A percentile compares a stretch with the other conserved stretches of the same genome.
phyloP scores from a whole-genome alignment of 805 yeast species.

The Teunomyces kruisii region DNA sequence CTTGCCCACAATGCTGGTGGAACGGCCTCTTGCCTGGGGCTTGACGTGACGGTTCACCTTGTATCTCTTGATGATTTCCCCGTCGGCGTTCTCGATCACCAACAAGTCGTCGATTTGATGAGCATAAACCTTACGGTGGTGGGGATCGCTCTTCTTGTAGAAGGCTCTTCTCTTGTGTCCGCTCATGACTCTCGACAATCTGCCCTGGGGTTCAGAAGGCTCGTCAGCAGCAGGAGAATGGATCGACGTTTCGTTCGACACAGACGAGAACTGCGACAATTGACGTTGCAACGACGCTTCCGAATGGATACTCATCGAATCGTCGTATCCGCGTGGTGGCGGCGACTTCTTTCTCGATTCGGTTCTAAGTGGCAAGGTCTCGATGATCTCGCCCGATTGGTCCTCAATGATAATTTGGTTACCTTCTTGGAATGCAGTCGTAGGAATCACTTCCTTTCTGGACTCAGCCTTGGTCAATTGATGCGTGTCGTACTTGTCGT shows the following conservation, averaged over 20 bases:
- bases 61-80: conserved; percentile 86
- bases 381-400: conserved; percentile 76
- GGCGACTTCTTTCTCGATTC: background rate
- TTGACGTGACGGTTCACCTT: conserved; percentile 56
- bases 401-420: conserved; percentile 73
- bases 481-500: background rate
- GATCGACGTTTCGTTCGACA: conserved; percentile 17
- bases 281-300: conserved; percentile 39
- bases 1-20: conserved; percentile 41
- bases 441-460: conserved; percentile 18
- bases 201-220: conserved; percentile 6
- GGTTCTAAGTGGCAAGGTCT: conserved; percentile 41
- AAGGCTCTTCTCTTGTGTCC: conserved; percentile 21
- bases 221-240: conserved; percentile 10
- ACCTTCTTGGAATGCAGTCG: conserved; percentile 62
- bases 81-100: conserved; percentile 86
- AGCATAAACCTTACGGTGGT: conserved; percentile 55
- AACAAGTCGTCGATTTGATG: conserved; percentile 77
- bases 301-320: conserved; percentile 35
- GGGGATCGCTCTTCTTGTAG: conserved; percentile 30
- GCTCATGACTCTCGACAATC: conserved; percentile 6
- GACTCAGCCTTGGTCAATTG: conserved; percentile 6
- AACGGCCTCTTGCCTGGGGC: conserved; percentile 17
- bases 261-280: conserved; percentile 34
- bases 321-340: background rate